Evolutionary conservation across 768 basidiomycete species (phyloP).

Genomic region (Mycena amicta): DNA sequence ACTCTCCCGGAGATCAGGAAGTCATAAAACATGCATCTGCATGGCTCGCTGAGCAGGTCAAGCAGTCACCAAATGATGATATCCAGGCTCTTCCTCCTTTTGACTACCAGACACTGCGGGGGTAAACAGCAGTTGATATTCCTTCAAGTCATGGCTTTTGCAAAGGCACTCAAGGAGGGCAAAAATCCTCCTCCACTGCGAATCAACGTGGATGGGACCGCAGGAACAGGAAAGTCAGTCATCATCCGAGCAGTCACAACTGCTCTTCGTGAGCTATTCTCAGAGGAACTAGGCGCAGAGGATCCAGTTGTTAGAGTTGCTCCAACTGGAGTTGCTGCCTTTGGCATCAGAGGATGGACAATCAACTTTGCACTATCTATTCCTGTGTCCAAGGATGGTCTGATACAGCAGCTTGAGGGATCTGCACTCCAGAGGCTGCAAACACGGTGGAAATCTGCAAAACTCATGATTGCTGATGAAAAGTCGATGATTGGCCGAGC

Average conservation of each 20-base stretch:
- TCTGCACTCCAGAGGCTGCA: slow-evolving; percentile 15
- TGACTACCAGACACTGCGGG: slow-evolving; percentile 9
- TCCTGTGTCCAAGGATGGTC: slow-evolving; percentile 13
- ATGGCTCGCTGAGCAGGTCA: slow-evolving; percentile 23
- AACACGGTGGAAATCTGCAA: slow-evolving; percentile 19
- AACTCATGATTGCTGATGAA: slow-evolving; percentile 28
- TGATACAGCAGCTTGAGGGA: slow-evolving; percentile 7
- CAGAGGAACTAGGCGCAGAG: slow-evolving; percentile 9
- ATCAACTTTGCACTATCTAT: slow-evolving; percentile 22
- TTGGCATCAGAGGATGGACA: slow-evolving; percentile 28
- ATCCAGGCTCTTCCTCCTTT: slow-evolving; percentile 23
- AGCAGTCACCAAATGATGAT: slow-evolving; percentile 26
- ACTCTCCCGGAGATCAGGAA: slow-evolving; percentile 11
- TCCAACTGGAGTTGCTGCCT: slow-evolving; percentile 30
- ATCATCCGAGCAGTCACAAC: slow-evolving; percentile 28
- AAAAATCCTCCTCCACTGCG: slow-evolving; percentile 8
- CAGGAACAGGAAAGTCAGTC: slow-evolving; percentile 32
- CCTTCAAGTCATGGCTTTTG: slow-evolving; percentile 19
- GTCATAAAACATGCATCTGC: slow-evolving; percentile 11
- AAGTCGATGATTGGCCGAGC: slow-evolving; percentile 30
- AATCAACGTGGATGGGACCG: slow-evolving; percentile 32
- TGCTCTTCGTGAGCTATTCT: slow-evolving; percentile 19
- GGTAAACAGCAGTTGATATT: slow-evolving; percentile 16
- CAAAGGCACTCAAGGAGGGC: slow-evolving; percentile 8
- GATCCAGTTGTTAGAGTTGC: slow-evolving; percentile 25